These are phyloP conservation scores for Tilletia horrida DNA, from an alignment of 1,284 basidiomycete genomes.

Conservation along the genomic window DNA sequence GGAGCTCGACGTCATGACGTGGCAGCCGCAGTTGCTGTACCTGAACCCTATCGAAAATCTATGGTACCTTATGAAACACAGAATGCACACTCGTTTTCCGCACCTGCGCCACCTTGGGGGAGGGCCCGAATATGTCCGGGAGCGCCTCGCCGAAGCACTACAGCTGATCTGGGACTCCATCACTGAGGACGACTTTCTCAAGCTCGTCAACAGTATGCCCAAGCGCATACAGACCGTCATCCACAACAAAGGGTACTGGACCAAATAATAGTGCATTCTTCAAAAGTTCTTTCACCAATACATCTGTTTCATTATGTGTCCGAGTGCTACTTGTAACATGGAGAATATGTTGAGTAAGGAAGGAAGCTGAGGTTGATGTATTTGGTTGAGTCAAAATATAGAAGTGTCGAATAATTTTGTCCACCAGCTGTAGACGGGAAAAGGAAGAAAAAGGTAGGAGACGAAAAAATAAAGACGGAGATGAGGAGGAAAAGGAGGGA, in stretches of 20 bases:
- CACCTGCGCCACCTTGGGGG: neutral
- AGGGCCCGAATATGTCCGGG: neutral
- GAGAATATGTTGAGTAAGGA: neutral
- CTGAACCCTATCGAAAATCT: conserved; percentile 11
- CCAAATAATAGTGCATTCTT: neutral
- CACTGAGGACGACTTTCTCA: neutral
- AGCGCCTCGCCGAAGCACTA: neutral
- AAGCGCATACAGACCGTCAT: conserved; percentile 1
- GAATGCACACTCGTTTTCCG: neutral
- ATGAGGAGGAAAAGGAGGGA: too few species aligned
- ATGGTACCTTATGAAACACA: neutral
- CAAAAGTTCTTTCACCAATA: neutral
- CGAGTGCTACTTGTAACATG: neutral
- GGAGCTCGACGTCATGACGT: neutral
- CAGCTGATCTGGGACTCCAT: neutral
- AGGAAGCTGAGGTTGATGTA: too few species aligned
- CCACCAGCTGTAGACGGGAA: too few species aligned
- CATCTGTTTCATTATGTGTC: neutral
- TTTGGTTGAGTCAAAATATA: too few species aligned
- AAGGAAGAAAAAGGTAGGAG: too few species aligned
- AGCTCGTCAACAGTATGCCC: neutral
- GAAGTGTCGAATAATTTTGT: too few species aligned
- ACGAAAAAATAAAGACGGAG: too few species aligned
- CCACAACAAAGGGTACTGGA: neutral
- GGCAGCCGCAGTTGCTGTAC: neutral